Percentiles rank a stretch among this genome's conserved stretches.
These are phyloP conservation scores for Kuraishia hungarica DNA, from an alignment of 805 yeast species.

Conservation along the genomic window DNA sequence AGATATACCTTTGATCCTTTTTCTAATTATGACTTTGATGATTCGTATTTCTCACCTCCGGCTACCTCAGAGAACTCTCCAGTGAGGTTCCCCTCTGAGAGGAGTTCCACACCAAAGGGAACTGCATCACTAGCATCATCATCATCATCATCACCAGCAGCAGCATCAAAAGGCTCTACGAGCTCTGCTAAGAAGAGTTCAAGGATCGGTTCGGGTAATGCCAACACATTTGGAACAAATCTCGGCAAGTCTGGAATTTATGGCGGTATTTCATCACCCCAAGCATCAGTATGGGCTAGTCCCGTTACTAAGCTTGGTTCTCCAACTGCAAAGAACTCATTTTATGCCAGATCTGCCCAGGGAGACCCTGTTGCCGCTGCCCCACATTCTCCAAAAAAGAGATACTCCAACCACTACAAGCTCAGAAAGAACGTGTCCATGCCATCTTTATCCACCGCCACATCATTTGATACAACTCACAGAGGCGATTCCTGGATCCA, in stretches of 20 bases:
- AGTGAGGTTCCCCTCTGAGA: not conserved
- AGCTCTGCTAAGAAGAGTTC: no score
- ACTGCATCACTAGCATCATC: not conserved
- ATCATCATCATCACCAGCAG: not conserved
- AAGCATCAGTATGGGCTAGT: not conserved
- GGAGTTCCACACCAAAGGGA: not conserved
- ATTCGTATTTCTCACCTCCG: slow-evolving; percentile 7
- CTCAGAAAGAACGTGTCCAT: slow-evolving; percentile 22
- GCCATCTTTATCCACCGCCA: slow-evolving; percentile 12
- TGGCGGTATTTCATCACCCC: not conserved
- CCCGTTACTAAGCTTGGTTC: not conserved
- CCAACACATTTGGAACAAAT: no score
- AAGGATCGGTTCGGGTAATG: no score
- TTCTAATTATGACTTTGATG: slow-evolving; percentile 7
- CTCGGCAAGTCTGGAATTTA: not conserved
- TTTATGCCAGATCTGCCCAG: not conserved
- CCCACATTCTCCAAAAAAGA: not conserved
- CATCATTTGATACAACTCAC: not conserved
- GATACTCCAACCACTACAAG: slow-evolving; percentile 15
- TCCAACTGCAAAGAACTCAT: not conserved
- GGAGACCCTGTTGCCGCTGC: not conserved
- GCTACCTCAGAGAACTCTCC: not conserved
- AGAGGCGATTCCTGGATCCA: slow-evolving; percentile 5
- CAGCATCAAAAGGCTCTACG: no score
- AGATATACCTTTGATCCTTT: slow-evolving; percentile 10